Conservation (phyloP, 192 early-diverging fungal genomes). For the Phycomyces nitens region DNA sequence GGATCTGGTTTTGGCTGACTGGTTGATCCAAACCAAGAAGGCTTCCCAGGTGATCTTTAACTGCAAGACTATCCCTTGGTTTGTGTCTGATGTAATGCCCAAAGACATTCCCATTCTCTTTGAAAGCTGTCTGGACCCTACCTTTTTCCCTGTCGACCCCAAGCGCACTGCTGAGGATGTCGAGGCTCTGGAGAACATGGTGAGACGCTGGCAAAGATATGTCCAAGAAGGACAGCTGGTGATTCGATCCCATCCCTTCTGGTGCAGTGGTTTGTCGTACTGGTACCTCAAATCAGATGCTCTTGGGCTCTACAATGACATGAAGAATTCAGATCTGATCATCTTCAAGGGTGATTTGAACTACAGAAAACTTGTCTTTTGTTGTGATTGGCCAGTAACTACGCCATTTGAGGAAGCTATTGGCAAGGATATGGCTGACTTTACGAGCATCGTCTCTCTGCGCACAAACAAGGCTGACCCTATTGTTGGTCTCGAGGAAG, state of each 20-base stretch:
- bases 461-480: constrained; percentile 89
- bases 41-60: constrained; percentile 76
- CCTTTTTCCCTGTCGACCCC: constrained; percentile 31
- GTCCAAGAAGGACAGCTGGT: constrained; percentile 62
- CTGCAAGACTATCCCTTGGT: constrained; percentile 91
- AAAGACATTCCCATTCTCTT: constrained; percentile 77
- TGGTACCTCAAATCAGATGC: constrained; percentile 70
- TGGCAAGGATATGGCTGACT: constrained; percentile 61
- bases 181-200: constrained; percentile 49
- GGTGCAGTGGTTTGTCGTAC: constrained; percentile 82
- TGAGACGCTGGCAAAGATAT: constrained; percentile 61
- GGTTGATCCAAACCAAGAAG: constrained; percentile 63
- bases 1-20: constrained; percentile 86
- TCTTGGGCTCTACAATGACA: constrained; percentile 58
- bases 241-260: constrained; percentile 73
- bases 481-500: constrained; percentile 62
- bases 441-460: constrained; percentile 68
- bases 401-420: constrained; percentile 84
- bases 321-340: constrained; percentile 57
- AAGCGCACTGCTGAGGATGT: constrained; percentile 30
- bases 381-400: constrained; percentile 78
- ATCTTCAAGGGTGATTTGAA: constrained; percentile 98
- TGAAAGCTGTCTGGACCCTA: constrained; percentile 31
- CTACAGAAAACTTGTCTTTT: constrained; percentile 93
- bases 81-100: constrained; percentile 89